Percentiles rank a stretch among this genome's conserved stretches.
Conservation (phyloP, 805 yeast species). For the Metschnikowia kofuensis region DNA sequence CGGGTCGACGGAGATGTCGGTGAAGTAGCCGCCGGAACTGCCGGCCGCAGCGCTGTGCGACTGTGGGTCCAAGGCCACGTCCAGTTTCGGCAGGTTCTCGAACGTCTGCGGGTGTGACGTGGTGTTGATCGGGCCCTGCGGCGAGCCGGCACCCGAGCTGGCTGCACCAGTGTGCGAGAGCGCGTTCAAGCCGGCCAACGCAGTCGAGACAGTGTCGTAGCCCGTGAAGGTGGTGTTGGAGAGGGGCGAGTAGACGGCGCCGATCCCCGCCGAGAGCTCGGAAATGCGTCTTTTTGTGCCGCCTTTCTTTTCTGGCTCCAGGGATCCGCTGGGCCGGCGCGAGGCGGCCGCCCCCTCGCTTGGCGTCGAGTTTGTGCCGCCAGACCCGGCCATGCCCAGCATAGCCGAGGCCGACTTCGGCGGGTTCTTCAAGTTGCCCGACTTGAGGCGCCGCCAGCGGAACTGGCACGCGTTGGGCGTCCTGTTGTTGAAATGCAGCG, state of each 20-base stretch:
- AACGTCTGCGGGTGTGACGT: constrained; percentile 20
- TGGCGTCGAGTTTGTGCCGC: neutral
- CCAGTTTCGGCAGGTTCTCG: constrained; percentile 27
- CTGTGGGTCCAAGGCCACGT: constrained; percentile 31
- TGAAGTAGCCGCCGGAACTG: constrained; percentile 42
- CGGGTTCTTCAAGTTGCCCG: constrained; percentile 35
- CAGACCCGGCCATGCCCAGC: neutral
- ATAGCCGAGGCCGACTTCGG: constrained; percentile 33
- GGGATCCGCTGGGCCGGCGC: constrained; percentile 1
- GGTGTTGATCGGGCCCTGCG: constrained; percentile 16
- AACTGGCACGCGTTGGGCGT: constrained; percentile 90
- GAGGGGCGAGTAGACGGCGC: constrained; percentile 34
- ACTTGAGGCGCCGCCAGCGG: constrained; percentile 72
- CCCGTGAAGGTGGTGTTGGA: constrained; percentile 38
- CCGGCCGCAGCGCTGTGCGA: constrained; percentile 26
- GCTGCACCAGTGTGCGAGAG: constrained; percentile 27
- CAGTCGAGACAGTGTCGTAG: constrained; percentile 39
- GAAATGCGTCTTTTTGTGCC: constrained; percentile 11
- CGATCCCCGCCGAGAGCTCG: constrained; percentile 21
- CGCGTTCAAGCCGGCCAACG: constrained; percentile 45
- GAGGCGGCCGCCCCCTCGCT: constrained; percentile 5
- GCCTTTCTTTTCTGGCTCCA: constrained; percentile 5
- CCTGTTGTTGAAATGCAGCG: constrained; percentile 71
- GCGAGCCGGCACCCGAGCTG: neutral
- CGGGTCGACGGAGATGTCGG: constrained; percentile 43